Percentiles rank a stretch among this genome's conserved stretches.
phyloP scores from a whole-genome alignment of 108 stramenopile genomes.

The Nitzschia putrida region DNA sequence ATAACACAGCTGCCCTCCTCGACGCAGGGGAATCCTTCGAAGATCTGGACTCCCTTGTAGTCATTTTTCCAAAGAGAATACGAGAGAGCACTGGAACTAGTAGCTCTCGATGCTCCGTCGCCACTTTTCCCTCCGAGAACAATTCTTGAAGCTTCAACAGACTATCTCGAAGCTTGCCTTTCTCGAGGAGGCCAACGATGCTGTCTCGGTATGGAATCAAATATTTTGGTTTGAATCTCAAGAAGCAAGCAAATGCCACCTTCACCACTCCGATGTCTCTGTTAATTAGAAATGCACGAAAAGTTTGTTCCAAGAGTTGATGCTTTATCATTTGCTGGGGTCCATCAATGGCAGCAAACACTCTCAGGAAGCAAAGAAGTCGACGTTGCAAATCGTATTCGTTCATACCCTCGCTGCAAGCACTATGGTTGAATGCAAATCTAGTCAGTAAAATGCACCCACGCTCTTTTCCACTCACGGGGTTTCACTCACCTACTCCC shows the following conservation, averaged over 20 bases:
- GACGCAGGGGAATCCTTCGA: conserved; percentile 79
- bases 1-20: conserved; percentile 71
- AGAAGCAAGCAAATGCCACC: conserved; percentile 60
- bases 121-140: conserved; percentile 45
- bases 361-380: conserved; percentile 65
- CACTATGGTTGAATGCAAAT: background rate
- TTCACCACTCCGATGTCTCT: conserved; percentile 60
- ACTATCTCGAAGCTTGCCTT: conserved; percentile 67
- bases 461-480: background rate
- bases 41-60: conserved; percentile 49
- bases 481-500: background rate
- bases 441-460: background rate
- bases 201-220: conserved; percentile 57
- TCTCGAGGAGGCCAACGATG: conserved; percentile 54
- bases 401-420: background rate
- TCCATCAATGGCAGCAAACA: conserved; percentile 75
- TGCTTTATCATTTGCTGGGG: conserved; percentile 79
- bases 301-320: conserved; percentile 53
- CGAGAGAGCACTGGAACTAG: conserved; percentile 65
- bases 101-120: conserved; percentile 49
- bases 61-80: conserved; percentile 79
- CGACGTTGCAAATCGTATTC: conserved; percentile 44
- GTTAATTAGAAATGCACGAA: conserved; percentile 62
- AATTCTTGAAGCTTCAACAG: conserved; percentile 65
- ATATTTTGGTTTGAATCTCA: conserved; percentile 65